Evolutionary conservation across 352 stramenopile genomes (phyloP).

Genomic region (Globisporangium emineosum): DNA sequence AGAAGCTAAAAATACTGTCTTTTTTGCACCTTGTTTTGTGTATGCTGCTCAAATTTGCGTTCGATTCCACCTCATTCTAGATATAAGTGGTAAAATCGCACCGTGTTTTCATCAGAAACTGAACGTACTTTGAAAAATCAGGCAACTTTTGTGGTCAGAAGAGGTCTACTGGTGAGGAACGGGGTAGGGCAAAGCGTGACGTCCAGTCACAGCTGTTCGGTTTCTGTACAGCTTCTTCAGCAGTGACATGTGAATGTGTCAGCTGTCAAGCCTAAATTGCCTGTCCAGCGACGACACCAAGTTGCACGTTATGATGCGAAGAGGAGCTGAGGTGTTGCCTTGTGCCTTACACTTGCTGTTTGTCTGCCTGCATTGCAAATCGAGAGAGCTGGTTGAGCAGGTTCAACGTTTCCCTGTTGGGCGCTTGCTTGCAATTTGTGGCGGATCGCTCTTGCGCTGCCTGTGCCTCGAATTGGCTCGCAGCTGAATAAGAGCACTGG

Average conservation of each 20-base stretch:
- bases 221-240: neutral
- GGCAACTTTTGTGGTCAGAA: neutral
- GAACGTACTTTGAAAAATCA: neutral
- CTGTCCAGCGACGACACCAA: neutral
- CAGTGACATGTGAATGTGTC: neutral
- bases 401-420: too few species aligned
- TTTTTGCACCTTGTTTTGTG: neutral
- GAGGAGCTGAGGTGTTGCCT: neutral
- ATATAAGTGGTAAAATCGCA: too few species aligned
- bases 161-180: neutral
- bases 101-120: neutral
- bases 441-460: too few species aligned
- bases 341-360: neutral
- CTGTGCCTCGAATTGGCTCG: too few species aligned
- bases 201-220: neutral
- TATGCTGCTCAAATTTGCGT: neutral
- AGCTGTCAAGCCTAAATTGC: neutral
- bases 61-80: neutral
- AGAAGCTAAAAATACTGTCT: neutral
- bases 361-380: too few species aligned
- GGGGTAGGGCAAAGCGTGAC: neutral
- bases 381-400: too few species aligned
- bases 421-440: too few species aligned
- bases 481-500: too few species aligned
- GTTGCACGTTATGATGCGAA: neutral